Percentiles rank a stretch among this genome's conserved stretches.
Conservation (phyloP, 352 stramenopile species). For the Peronospora belbahrii region DNA sequence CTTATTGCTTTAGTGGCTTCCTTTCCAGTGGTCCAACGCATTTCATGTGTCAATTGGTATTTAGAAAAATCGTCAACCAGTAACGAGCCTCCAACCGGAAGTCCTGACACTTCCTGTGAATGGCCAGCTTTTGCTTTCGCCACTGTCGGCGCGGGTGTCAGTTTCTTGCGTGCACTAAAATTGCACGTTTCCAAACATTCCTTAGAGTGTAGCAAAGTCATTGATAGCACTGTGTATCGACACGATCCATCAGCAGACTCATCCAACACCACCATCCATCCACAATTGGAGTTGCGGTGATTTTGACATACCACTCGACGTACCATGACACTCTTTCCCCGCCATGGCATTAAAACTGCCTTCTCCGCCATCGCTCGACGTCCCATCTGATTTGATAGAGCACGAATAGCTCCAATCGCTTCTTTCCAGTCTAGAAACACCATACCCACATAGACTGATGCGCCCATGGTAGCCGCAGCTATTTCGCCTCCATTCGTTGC, state of each 20-base stretch:
- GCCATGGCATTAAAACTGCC: conserved; percentile 30
- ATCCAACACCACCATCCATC: conserved; percentile 55
- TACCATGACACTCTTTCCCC: conserved; percentile 38
- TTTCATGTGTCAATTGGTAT: conserved; percentile 68
- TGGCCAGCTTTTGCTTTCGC: background rate
- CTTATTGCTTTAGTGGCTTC: conserved; percentile 71
- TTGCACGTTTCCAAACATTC: conserved; percentile 74
- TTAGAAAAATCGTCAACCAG: conserved; percentile 55
- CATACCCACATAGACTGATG: conserved; percentile 36
- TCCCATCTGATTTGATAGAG: conserved; percentile 48
- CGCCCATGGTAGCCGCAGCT: conserved; percentile 14
- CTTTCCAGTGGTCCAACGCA: conserved; percentile 74
- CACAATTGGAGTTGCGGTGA: conserved; percentile 64
- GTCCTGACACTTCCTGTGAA: background rate
- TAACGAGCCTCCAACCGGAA: conserved; percentile 12
- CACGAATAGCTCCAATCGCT: conserved; percentile 38
- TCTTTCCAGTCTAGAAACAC: conserved; percentile 57
- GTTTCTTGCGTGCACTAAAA: conserved; percentile 57
- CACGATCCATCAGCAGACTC: conserved; percentile 33
- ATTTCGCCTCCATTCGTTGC: background rate
- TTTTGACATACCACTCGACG: conserved; percentile 62
- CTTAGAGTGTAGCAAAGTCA: conserved; percentile 56
- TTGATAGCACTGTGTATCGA: conserved; percentile 45
- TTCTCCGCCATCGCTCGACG: conserved; percentile 52
- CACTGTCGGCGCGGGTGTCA: conserved; percentile 1